Conservation (phyloP, 106 monocot genomes). For the Apostasia shenzhenica region DNA sequence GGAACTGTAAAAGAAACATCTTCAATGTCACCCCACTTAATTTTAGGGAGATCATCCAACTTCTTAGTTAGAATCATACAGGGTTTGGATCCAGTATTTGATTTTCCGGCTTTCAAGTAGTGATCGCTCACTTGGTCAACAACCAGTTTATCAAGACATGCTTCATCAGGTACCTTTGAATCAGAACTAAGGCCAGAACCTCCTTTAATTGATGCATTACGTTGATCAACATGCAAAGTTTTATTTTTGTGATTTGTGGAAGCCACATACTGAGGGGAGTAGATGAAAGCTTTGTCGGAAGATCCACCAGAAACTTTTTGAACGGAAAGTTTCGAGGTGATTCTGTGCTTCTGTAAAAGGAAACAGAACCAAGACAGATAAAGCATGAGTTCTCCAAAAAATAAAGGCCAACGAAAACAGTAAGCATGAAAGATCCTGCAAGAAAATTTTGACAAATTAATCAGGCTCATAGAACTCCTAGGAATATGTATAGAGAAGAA, state of each 20-base stretch:
- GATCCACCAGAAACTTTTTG: constrained; percentile 33
- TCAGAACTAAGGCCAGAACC: constrained; percentile 5
- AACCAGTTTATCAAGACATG: constrained; percentile 22
- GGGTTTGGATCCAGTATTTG: background rate
- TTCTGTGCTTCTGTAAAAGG: constrained; percentile 50
- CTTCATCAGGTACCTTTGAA: constrained; percentile 11
- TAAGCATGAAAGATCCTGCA: background rate
- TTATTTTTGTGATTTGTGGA: constrained; percentile 16
- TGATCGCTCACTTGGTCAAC: constrained; percentile 8
- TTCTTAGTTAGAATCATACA: constrained; percentile 5
- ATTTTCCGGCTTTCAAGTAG: background rate
- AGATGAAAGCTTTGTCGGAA: constrained; percentile 18
- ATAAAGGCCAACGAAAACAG: background rate
- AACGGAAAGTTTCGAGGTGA: constrained; percentile 40
- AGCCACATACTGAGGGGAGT: constrained; percentile 9
- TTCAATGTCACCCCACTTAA: constrained; percentile 63
- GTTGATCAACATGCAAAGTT: constrained; percentile 11
- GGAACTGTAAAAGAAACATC: constrained; percentile 20
- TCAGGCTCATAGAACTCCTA: background rate
- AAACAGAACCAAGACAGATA: background rate
- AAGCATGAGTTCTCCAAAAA: background rate
- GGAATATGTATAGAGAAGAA: background rate
- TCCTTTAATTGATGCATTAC: constrained; percentile 13
- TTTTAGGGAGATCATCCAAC: constrained; percentile 24
- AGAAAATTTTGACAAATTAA: background rate